A percentile compares a stretch with the other conserved stretches of the same genome.
These are phyloP conservation scores for Fusarium incarnatum DNA, from an alignment of 2,329 filamentous ascomycete genomes.

Conservation along the genomic window DNA sequence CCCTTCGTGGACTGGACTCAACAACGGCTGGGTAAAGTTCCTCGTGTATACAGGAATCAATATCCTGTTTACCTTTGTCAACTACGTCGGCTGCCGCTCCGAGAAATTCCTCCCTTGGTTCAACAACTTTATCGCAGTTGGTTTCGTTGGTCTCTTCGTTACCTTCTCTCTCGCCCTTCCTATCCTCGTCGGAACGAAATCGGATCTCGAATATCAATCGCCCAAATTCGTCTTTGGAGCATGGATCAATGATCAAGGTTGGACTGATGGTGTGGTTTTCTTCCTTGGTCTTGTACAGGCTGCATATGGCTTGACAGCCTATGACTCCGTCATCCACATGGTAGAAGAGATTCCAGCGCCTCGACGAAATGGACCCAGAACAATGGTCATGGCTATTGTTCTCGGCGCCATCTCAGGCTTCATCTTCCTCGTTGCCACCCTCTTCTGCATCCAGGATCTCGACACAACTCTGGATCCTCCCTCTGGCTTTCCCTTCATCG, in stretches of 20 bases:
- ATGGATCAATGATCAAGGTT: conserved; percentile 60
- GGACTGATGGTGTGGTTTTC: conserved; percentile 65
- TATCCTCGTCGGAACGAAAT: conserved; percentile 61
- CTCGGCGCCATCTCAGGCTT: conserved; percentile 60
- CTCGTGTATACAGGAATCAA: conserved; percentile 66
- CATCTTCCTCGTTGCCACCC: conserved; percentile 62
- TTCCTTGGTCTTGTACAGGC: conserved; percentile 68
- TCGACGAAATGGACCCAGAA: conserved; percentile 60
- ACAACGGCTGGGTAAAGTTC: conserved; percentile 64
- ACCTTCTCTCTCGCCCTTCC: conserved; percentile 63
- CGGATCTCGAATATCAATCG: conserved; percentile 59
- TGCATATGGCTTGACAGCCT: conserved; percentile 63
- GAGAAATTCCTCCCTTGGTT: conserved; percentile 58
- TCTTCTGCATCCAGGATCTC: conserved; percentile 63
- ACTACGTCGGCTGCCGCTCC: conserved; percentile 62
- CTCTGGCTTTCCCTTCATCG: conserved; percentile 60
- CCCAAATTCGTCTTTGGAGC: conserved; percentile 63
- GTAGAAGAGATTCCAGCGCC: conserved; percentile 67
- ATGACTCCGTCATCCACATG: conserved; percentile 70
- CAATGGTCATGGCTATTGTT: conserved; percentile 63
- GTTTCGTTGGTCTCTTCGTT: conserved; percentile 64
- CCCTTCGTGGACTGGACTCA: conserved; percentile 57
- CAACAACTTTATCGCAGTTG: conserved; percentile 67
- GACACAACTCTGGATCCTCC: conserved; percentile 54
- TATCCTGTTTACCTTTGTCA: conserved; percentile 60